Conservation (phyloP, 2,329 filamentous ascomycete species). For the Penicillium italicum region DNA sequence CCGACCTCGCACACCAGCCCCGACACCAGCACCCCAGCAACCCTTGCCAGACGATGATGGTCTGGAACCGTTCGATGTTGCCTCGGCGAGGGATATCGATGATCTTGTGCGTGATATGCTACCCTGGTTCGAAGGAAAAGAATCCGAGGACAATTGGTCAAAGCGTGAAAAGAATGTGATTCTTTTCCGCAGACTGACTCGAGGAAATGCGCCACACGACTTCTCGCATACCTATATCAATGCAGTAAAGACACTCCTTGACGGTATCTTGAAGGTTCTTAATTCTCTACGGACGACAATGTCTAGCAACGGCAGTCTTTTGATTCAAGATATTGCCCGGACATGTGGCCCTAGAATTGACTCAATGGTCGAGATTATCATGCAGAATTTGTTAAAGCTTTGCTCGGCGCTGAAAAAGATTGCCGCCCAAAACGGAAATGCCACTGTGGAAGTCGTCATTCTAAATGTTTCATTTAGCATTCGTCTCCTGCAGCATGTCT, state of each 20-base stretch:
- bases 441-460: conserved; percentile 76
- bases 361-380: conserved; percentile 80
- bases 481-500: conserved; percentile 82
- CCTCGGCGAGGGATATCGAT: conserved; percentile 82
- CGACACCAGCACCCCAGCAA: conserved; percentile 8
- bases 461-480: conserved; percentile 73
- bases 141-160: conserved; percentile 88
- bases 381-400: conserved; percentile 86
- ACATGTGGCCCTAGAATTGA: conserved; percentile 76
- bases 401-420: conserved; percentile 92
- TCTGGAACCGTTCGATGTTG: conserved; percentile 78
- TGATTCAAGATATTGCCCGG: conserved; percentile 80
- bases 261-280: conserved; percentile 82
- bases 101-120: conserved; percentile 81
- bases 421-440: conserved; percentile 75
- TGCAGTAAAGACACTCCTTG: conserved; percentile 69
- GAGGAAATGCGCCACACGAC: conserved; percentile 77
- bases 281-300: conserved; percentile 84
- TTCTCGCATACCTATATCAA: conserved; percentile 68
- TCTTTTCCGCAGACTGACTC: conserved; percentile 72
- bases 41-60: conserved; percentile 57
- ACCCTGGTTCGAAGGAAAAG: conserved; percentile 76
- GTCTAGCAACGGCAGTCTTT: conserved; percentile 76
- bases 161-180: conserved; percentile 76
- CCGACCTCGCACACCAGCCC: conserved; percentile 18